phyloP scores from a whole-genome alignment of 495 filamentous ascomycete species.

The Daldinia grandis region DNA sequence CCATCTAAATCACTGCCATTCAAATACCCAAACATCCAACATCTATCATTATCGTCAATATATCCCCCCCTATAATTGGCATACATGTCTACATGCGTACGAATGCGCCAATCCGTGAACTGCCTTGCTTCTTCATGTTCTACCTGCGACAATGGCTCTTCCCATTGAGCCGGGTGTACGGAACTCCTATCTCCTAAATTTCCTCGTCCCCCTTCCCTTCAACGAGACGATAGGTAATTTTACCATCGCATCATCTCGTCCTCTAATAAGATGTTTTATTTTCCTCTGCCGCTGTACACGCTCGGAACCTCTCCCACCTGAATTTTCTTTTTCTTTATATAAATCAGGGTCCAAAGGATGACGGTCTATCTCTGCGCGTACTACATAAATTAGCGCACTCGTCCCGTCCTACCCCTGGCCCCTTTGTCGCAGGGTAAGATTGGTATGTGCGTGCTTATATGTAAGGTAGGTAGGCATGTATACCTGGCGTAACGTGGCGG shows the following conservation, averaged over 20 bases:
- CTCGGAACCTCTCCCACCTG: slow-evolving; percentile 21
- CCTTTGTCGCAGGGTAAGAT: slow-evolving; percentile 18
- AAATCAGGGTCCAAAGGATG: slow-evolving; percentile 15
- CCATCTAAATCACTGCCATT: not conserved
- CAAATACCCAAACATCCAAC: not conserved
- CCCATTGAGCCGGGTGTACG: slow-evolving; percentile 32
- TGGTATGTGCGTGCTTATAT: not conserved
- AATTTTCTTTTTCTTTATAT: too few species aligned
- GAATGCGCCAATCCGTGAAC: slow-evolving; percentile 20
- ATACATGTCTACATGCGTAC: slow-evolving; percentile 2
- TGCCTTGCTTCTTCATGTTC: slow-evolving; percentile 17
- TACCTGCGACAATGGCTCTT: slow-evolving; percentile 29
- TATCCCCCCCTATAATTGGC: not conserved
- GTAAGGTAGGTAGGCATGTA: not conserved
- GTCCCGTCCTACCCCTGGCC: slow-evolving; percentile 22
- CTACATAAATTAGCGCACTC: slow-evolving; percentile 30
- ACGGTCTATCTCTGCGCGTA: slow-evolving; percentile 15
- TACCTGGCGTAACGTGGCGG: slow-evolving; percentile 8
- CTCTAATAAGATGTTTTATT: slow-evolving; percentile 17
- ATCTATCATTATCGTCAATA: slow-evolving; percentile 3
- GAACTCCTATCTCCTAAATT: slow-evolving; percentile 22
- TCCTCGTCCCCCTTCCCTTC: slow-evolving; percentile 10
- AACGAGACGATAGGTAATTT: slow-evolving; percentile 12
- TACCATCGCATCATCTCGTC: slow-evolving; percentile 10
- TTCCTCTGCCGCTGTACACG: slow-evolving; percentile 34